Conservation (phyloP, 768 basidiomycete species). For the Leucosporidium creatinivorum region DNA sequence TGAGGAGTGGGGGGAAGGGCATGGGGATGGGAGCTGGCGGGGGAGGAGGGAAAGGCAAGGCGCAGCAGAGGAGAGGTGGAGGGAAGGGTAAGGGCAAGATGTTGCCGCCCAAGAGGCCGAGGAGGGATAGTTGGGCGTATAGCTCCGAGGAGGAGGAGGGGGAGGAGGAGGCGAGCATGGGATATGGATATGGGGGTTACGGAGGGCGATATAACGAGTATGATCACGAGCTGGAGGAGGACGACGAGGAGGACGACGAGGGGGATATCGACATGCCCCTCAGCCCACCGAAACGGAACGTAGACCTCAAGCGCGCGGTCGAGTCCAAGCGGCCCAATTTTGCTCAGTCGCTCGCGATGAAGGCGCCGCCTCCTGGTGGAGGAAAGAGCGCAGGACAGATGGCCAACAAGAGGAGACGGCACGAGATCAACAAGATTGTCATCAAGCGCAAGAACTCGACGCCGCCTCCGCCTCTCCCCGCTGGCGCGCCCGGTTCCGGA, state of each 20-base stretch:
- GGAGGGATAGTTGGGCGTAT: not conserved
- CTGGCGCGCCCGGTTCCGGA: not conserved
- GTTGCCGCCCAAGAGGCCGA: constrained; percentile 1
- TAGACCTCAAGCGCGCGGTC: not conserved
- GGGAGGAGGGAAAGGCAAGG: constrained; percentile 1
- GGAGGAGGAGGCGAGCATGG: too few species aligned
- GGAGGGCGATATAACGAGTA: not conserved
- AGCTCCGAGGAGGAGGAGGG: too few species aligned
- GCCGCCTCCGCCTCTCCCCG: not conserved
- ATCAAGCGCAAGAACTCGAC: constrained; percentile 3
- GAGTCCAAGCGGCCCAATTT: not conserved
- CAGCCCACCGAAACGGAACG: too few species aligned
- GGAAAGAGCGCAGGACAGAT: not conserved
- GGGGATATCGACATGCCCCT: not conserved
- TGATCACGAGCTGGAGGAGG: not conserved
- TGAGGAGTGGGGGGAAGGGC: not conserved
- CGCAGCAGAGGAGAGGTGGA: not conserved
- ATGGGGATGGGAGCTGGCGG: not conserved
- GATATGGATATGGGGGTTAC: not conserved
- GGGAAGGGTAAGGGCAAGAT: not conserved
- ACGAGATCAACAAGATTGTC: not conserved
- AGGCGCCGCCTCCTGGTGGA: too few species aligned
- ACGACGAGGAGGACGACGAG: constrained; percentile 2
- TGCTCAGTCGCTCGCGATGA: too few species aligned
- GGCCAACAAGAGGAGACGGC: not conserved